phyloP scores from a whole-genome alignment of 257 asterid species.

The Buddleja alternifolia region DNA sequence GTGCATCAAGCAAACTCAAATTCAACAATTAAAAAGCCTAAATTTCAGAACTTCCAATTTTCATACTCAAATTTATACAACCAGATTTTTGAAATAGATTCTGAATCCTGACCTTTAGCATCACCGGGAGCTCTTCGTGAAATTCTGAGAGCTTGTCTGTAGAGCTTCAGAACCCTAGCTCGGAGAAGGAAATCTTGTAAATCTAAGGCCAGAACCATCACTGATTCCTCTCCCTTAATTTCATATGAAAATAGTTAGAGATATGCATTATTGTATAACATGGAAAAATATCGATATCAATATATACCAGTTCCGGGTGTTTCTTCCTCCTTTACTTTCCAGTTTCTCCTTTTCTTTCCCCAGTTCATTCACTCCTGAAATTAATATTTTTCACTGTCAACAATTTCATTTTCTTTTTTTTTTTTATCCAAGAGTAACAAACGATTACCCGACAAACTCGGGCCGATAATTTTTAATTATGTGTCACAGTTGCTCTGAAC shows the following conservation, averaged over 20 bases:
- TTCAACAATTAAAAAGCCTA: neutral
- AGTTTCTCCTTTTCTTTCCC: no score
- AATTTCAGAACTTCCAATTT: neutral
- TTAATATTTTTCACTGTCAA: neutral
- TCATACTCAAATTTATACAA: neutral
- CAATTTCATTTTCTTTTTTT: neutral
- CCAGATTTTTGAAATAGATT: neutral
- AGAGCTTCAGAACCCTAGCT: slow-evolving; percentile 80
- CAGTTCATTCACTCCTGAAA: no score
- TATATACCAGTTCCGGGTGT: no score
- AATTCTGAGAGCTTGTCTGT: slow-evolving; percentile 80
- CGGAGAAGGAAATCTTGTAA: slow-evolving; percentile 88
- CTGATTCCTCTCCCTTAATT: slow-evolving; percentile 24
- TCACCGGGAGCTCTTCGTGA: slow-evolving; percentile 72
- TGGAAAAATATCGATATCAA: no score
- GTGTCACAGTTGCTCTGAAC: no score
- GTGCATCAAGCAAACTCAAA: slow-evolving; percentile 7
- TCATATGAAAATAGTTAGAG: no score
- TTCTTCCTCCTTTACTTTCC: no score
- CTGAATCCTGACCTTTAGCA: slow-evolving; percentile 53
- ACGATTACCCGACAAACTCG: no score
- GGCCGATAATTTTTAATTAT: no score
- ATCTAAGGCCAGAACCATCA: slow-evolving; percentile 60
- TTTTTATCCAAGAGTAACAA: no score
- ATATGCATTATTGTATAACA: no score